These are phyloP conservation scores for Thraustochytrium striatum DNA, from an alignment of 352 stramenopile species.

Conservation along the genomic window DNA sequence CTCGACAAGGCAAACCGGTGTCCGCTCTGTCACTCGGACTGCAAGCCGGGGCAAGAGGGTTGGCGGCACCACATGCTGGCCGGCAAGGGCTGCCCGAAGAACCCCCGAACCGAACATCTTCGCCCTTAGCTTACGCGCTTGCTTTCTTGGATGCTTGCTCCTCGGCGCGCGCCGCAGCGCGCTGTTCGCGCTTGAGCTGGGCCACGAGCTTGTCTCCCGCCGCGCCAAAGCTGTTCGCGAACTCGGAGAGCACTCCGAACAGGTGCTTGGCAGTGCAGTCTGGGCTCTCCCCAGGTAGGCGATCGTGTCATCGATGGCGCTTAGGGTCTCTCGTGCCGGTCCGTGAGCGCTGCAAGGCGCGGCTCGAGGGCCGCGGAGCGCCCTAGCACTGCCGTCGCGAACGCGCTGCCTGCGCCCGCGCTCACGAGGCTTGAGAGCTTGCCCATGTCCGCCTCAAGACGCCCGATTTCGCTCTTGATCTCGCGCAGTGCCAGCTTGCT, in stretches of 20 bases:
- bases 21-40: constrained; percentile 29
- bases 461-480: too few species aligned
- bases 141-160: neutral
- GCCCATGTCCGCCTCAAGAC: too few species aligned
- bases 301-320: neutral
- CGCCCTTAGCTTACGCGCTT: neutral
- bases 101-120: constrained; percentile 11
- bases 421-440: too few species aligned
- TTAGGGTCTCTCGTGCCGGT: neutral
- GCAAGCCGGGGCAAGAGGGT: constrained; percentile 32
- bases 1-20: constrained; percentile 36
- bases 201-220: neutral
- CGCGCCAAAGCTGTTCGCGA: neutral
- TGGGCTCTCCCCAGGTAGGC: neutral
- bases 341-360: neutral
- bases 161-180: neutral
- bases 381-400: too few species aligned
- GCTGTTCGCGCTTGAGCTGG: neutral
- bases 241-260: neutral
- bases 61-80: constrained; percentile 31
- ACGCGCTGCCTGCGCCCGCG: too few species aligned
- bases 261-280: neutral
- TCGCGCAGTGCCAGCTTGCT: too few species aligned
- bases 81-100: constrained; percentile 16
- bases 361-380: too few species aligned